Base-by-base conservation (phyloP, 192 early-diverging fungal species). In the Rhizophagus sp. region DNA sequence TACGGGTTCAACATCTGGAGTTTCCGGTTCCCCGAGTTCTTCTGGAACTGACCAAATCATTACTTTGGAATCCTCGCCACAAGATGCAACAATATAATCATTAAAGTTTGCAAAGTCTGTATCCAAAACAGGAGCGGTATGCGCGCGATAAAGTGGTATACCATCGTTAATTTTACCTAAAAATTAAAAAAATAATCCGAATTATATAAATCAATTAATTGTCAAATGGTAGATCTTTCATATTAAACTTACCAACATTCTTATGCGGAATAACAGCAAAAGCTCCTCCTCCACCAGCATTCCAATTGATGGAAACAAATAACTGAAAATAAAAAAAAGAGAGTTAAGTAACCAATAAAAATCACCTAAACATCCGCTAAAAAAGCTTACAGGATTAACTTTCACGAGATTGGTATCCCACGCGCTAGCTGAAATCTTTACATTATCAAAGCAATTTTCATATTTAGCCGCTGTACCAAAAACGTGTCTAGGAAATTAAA, bases 371-470 rank as follows among this genome's bases (percentile, higher is more conserved):
- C 2, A 67, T 4, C 41, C 50, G 7, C 41, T 44, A 36, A 30
- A 30, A 71, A 22, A n/a, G 84, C 86, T 88, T 83, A 96, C 92
- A 76, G 96, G 94, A 91, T 99, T 99, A 75, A 93, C 94, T 71
- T 95, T 91, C 81, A 98, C 94, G 79, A 96, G 89, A 89, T 99
- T 99, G 83, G 96, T 99, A 85, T 99, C 98, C 97, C 97, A 98
- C 11, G 98, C 97, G 76, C 89, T 94, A 69, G 91, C 87, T 39
- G 94, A 93, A 63, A 97, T 91, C 78, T 95, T 90, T 68, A 97
- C 86, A 88, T 97, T 99, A 86, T 99, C 98, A 79, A 93, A 99
- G 87, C 95, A 93, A 62, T 91, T 85, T 57, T 99, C 97, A 81
- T 95, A 90, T 88, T 97, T 98, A 83, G 90, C 86, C 7, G 89